Evolutionary conservation across 768 basidiomycete species (phyloP).

Genomic region (Termitomyces sp.): DNA sequence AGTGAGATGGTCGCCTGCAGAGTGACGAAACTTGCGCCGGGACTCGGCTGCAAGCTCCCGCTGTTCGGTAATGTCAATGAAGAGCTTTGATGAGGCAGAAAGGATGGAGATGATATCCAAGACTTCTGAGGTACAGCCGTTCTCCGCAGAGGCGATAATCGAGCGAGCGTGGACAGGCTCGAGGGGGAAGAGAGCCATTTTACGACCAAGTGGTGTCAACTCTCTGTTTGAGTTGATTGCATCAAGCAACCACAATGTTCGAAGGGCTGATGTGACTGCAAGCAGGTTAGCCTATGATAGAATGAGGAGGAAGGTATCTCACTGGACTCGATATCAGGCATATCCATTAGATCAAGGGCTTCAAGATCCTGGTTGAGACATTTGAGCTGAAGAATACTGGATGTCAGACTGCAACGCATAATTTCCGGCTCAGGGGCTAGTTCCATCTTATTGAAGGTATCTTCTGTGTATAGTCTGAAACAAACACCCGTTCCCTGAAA

Average conservation of each 20-base stretch:
- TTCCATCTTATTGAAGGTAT: conserved; percentile 62
- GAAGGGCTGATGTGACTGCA: conserved; percentile 41
- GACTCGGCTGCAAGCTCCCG: conserved; percentile 69
- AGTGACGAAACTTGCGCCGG: conserved; percentile 73
- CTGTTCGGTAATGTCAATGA: conserved; percentile 69
- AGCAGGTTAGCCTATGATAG: background rate
- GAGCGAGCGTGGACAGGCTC: conserved; percentile 79
- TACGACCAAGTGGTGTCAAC: conserved; percentile 69
- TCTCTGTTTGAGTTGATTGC: conserved; percentile 63
- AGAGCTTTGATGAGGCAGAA: conserved; percentile 75
- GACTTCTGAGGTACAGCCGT: conserved; percentile 72
- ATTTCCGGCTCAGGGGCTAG: conserved; percentile 83
- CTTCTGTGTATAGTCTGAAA: conserved; percentile 89
- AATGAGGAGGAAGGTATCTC: conserved; percentile 22
- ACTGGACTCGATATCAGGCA: conserved; percentile 73
- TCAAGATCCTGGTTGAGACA: conserved; percentile 79
- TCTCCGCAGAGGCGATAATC: conserved; percentile 69
- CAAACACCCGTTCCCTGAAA: conserved; percentile 74
- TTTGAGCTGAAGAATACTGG: conserved; percentile 81
- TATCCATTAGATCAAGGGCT: conserved; percentile 84
- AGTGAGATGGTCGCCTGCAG: conserved; percentile 88
- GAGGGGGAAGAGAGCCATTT: conserved; percentile 91
- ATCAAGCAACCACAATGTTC: conserved; percentile 71
- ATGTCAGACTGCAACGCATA: conserved; percentile 76
- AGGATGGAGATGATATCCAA: conserved; percentile 82